Base-by-base conservation (phyloP, 192 early-diverging fungal genomes). In the Endogone sp. region DNA sequence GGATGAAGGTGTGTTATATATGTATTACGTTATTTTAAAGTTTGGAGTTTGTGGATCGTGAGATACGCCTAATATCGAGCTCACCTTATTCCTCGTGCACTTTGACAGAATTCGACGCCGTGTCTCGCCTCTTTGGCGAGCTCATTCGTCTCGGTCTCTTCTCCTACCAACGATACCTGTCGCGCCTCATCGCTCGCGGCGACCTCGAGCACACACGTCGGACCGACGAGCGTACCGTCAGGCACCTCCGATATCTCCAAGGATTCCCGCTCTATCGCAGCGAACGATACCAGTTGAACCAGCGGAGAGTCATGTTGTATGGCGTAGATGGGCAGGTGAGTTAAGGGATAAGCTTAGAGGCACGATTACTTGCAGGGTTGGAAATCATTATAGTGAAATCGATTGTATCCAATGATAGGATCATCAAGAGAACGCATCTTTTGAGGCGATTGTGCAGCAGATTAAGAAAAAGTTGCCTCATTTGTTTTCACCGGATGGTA, bases 181-280 rank as follows among this genome's bases (percentile, higher is more conserved):
- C 79, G 32, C 78, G 83, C n/a, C 60, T 89, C 11, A 87, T 84
- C 64, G 84, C 87, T 11, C 79, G 82, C 27, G 87, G 87, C 11
- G 80, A 83, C 26, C 60, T 84, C 3, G 74, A 81, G 13, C 71
- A 67, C 8, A 75, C 54, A 21, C 75, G 74, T 24, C 69, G 71
- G 4, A 56, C 71, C 24, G 69, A 76, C 25, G 63, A 73, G 57
- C 72, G 76, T 3, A 79, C 81, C 4, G 57, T 72, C 31, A 60
- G 80, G n/a, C 78, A 81, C 29, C 44, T 87, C 8, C 72, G 77
- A 59, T 79, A 85, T 37, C 59, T 87, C 4, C 72, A 74, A 54
- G 78, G 75, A 2, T 79, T 86, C 25, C 82, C 85, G 1, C 56
- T 86, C 20, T 66, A 75, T 23, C 65, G 68, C 6, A 63, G 75